Evolutionary conservation across 1,139 yeast genomes (phyloP), one percentile per base, ranked within the genome.

Genomic region (Lodderomyces jiufengensis): DNA sequence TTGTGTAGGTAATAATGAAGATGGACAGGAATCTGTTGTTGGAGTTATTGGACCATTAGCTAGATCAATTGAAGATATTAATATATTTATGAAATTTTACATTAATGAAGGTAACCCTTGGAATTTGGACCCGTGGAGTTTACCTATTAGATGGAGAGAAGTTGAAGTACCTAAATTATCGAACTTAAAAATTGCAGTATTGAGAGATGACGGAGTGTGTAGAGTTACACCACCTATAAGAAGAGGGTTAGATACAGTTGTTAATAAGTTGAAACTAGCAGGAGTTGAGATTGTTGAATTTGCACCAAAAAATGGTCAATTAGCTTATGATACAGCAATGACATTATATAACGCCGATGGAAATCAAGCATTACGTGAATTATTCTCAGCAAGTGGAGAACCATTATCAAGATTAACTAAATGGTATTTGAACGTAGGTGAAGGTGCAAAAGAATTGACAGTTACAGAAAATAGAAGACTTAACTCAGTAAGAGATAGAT

Each of bases 101-200:
- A 61, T 80, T 40, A 76, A 76, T 48, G 66, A 66, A 15, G 86
- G 86, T 41, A 65, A 80, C 53, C 90, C 92, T 16, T 83, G 88
- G 88, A 62, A 68, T 31, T 59, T 59, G 34, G 94, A 84, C 55
- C 74, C 75, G 41, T 62, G 68, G 39, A 57, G 67, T 35, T 56
- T 77, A 34, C 80, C 76, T 36, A 50, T 79, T 40, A 83, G 83
- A 14, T 83, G 92, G 88, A 69, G 76, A 51, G 59, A 69, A 13
- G 75, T 73, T 3, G 63, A 61, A 3, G 51, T 50, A 14, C 80
- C 80, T 4, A 51, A 56, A 12, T 64, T 78, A 29, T 43, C 48
- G 47, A 59, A 52, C 22, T 44, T 66, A 33, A 66, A 66, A n/a
- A 55, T 66, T 38, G 73, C 61, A 20, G 63, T 66, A 7, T 49